These are phyloP conservation scores for Botrytis fragariae DNA, from an alignment of 2,329 filamentous ascomycete species.

Conservation along the genomic window DNA sequence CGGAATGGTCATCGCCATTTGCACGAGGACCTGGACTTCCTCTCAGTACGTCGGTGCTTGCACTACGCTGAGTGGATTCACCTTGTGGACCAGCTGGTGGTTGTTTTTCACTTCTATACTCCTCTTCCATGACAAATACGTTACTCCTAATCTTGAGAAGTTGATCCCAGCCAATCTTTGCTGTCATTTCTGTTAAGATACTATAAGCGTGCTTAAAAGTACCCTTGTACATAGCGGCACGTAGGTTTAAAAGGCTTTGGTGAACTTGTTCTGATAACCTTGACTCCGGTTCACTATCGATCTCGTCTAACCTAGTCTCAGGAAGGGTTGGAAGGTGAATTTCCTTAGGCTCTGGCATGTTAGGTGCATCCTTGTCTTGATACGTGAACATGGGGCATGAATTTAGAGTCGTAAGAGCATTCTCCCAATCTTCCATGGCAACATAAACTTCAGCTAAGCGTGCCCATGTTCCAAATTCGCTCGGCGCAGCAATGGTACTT, in stretches of 20 bases:
- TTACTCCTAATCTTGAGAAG: slow-evolving; percentile 91
- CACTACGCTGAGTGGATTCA: slow-evolving; percentile 57
- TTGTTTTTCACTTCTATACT: slow-evolving; percentile 87
- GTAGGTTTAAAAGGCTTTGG: slow-evolving; percentile 77
- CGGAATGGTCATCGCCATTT: slow-evolving; percentile 43
- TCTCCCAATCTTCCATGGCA: slow-evolving; percentile 91
- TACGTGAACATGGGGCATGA: slow-evolving; percentile 99
- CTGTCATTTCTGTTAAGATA: slow-evolving; percentile 91
- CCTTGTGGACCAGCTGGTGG: slow-evolving; percentile 49
- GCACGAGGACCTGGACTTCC: slow-evolving; percentile 61
- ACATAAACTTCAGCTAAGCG: slow-evolving; percentile 92
- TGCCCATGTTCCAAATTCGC: slow-evolving; percentile 97
- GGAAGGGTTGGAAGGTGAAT: slow-evolving; percentile 82
- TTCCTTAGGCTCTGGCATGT: slow-evolving; percentile 89
- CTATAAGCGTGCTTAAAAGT: slow-evolving; percentile 95
- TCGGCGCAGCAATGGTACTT: slow-evolving; percentile 90
- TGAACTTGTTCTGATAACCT: slow-evolving; percentile 84
- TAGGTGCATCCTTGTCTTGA: slow-evolving; percentile 92
- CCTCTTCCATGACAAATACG: slow-evolving; percentile 99
- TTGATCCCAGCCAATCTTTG: slow-evolving; percentile 97
- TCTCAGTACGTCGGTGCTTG: slow-evolving; percentile 76
- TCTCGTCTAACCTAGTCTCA: slow-evolving; percentile 91
- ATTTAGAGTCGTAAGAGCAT: slow-evolving; percentile 91
- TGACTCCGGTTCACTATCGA: slow-evolving; percentile 84
- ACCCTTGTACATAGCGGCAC: slow-evolving; percentile 86